phyloP scores from a whole-genome alignment of 306 rosid species.

The Mucuna pruriens region DNA sequence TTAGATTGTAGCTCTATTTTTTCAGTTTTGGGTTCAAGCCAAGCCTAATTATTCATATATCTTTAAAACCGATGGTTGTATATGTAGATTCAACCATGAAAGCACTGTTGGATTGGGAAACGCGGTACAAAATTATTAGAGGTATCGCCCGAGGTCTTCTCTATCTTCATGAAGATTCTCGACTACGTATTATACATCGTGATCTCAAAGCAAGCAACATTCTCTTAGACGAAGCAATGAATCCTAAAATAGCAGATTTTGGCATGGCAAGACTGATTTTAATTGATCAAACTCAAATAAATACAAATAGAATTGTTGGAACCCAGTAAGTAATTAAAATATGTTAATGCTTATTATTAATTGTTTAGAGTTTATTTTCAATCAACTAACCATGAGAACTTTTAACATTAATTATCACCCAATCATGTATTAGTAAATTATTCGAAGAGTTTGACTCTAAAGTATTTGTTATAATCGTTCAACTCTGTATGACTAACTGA shows the following conservation, averaged over 20 bases:
- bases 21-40: no score
- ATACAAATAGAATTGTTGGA: neutral
- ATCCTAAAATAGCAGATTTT: neutral
- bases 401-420: neutral
- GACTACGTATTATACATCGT: neutral
- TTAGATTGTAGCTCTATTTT: no score
- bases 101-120: neutral
- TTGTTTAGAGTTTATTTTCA: neutral
- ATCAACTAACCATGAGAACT: neutral
- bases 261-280: neutral
- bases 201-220: neutral
- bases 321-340: neutral
- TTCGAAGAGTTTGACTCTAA: neutral
- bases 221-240: neutral
- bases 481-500: neutral
- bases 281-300: neutral
- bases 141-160: neutral
- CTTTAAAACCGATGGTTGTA: no score
- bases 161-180: neutral
- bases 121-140: neutral
- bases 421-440: neutral
- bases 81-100: neutral
- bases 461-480: neutral
- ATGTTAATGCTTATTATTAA: neutral
- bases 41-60: no score